Evolutionary conservation across 225 moss, liverwort and hornwort genomes (phyloP).

Genomic region (Bryoerythrophyllum caledonicum): DNA sequence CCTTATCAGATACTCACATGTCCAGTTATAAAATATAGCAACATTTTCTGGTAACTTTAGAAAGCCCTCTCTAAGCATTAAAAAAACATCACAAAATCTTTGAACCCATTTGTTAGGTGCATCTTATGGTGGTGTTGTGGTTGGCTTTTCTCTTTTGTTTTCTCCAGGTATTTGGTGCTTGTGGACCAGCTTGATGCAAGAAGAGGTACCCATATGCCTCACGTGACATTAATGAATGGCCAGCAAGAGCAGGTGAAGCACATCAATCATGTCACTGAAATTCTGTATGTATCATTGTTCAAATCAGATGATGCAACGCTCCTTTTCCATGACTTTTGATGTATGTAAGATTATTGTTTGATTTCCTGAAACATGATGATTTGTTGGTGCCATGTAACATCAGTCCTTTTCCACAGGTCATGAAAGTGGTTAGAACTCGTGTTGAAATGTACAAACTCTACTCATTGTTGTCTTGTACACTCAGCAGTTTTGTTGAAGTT

Average conservation of each 20-base stretch:
- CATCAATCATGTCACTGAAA: conserved; percentile 68
- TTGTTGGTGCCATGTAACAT: too few species aligned
- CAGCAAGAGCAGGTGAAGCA: conserved; percentile 86
- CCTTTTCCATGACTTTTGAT: conserved; percentile 80
- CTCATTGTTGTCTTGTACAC: background rate
- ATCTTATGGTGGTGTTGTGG: background rate
- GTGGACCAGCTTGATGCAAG: conserved; percentile 73
- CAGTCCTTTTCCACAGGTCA: too few species aligned
- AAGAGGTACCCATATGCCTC: conserved; percentile 58
- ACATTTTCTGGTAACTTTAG: too few species aligned
- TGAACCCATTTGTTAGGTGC: too few species aligned
- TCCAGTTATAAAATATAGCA: too few species aligned
- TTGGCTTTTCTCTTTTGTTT: background rate
- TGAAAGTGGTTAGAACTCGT: too few species aligned
- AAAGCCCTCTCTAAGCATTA: too few species aligned
- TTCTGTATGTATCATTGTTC: conserved; percentile 80
- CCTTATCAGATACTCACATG: too few species aligned
- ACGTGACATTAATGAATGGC: conserved; percentile 65
- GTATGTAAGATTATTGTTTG: too few species aligned
- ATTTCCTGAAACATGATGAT: too few species aligned
- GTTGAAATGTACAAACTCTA: too few species aligned
- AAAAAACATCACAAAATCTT: too few species aligned
- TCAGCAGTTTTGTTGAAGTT: background rate
- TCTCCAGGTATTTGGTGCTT: conserved; percentile 49
- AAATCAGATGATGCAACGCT: conserved; percentile 78